Evolutionary conservation across 2,329 filamentous ascomycete species (phyloP).

Genomic region (Penicillium decumbens): DNA sequence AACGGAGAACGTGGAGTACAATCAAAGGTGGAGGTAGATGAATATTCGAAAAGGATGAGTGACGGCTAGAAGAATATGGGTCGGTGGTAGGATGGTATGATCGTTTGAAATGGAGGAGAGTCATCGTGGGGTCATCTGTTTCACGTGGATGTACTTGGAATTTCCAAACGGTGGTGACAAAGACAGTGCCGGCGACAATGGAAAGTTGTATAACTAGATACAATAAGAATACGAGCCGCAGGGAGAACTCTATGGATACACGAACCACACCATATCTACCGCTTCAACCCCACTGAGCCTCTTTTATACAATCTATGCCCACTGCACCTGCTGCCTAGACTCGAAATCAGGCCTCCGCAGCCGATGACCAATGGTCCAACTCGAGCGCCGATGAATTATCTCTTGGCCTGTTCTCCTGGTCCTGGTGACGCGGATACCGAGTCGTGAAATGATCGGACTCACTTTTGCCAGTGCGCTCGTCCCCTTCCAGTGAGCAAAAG

Average conservation of each 20-base stretch:
- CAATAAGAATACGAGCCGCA: background rate
- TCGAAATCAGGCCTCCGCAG: conserved; percentile 3
- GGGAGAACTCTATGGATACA: background rate
- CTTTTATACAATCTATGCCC: background rate
- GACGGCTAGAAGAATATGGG: background rate
- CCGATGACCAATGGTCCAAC: conserved; percentile 10
- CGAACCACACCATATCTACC: background rate
- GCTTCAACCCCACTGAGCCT: background rate
- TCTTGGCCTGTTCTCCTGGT: background rate
- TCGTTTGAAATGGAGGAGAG: background rate
- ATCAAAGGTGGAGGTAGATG: background rate
- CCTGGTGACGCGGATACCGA: background rate
- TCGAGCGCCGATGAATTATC: conserved; percentile 2
- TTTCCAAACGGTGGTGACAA: background rate
- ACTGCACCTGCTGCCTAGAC: background rate
- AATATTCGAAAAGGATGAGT: background rate
- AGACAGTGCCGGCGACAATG: background rate
- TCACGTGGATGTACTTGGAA: background rate
- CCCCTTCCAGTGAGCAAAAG: conserved; percentile 1
- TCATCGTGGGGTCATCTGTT: background rate
- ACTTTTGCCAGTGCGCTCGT: background rate
- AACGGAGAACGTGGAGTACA: background rate
- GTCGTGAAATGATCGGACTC: background rate
- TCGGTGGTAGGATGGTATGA: background rate
- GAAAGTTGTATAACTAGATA: background rate